These are phyloP conservation scores for Boletus rufocinnamomeus DNA, from an alignment of 768 basidiomycete species.

Conservation along the genomic window DNA sequence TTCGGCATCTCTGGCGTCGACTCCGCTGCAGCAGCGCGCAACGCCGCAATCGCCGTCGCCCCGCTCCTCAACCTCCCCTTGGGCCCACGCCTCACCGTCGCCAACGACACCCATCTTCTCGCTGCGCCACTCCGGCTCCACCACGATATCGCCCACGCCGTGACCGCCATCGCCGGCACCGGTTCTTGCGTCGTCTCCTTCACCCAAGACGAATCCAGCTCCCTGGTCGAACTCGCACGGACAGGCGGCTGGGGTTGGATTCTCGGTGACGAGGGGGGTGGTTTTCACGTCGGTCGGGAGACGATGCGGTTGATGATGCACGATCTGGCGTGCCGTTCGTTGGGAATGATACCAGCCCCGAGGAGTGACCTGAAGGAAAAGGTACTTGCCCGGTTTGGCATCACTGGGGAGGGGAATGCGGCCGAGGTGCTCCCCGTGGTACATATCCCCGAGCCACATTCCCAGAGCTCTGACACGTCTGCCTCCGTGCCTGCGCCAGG, in stretches of 20 bases:
- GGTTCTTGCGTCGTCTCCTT: slow-evolving; percentile 78
- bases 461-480: slow-evolving; percentile 19
- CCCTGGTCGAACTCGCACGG: slow-evolving; percentile 64
- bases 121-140: slow-evolving; percentile 73
- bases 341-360: slow-evolving; percentile 26
- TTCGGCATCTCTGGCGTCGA: slow-evolving; percentile 85
- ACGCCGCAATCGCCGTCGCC: slow-evolving; percentile 56
- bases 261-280: slow-evolving; percentile 82
- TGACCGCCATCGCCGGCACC: slow-evolving; percentile 80
- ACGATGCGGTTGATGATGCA: slow-evolving; percentile 66
- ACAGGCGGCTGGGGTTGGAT: slow-evolving; percentile 86
- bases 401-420: slow-evolving; percentile 43
- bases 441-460: slow-evolving; percentile 59
- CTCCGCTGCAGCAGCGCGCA: slow-evolving; percentile 60
- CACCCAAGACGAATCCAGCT: slow-evolving; percentile 39
- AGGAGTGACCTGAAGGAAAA: slow-evolving; percentile 43
- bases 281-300: slow-evolving; percentile 78
- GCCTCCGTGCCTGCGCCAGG: neutral
- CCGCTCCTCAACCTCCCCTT: slow-evolving; percentile 57
- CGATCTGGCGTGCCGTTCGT: slow-evolving; percentile 53
- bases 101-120: slow-evolving; percentile 85
- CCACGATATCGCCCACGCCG: slow-evolving; percentile 57
- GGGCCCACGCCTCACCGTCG: slow-evolving; percentile 57
- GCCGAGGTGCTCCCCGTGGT: slow-evolving; percentile 67
- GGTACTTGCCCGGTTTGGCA: slow-evolving; percentile 57